Percentiles rank a stretch among this genome's conserved stretches.
Conservation (phyloP, 352 stramenopile genomes). For the Phytophthora ramorum region DNA sequence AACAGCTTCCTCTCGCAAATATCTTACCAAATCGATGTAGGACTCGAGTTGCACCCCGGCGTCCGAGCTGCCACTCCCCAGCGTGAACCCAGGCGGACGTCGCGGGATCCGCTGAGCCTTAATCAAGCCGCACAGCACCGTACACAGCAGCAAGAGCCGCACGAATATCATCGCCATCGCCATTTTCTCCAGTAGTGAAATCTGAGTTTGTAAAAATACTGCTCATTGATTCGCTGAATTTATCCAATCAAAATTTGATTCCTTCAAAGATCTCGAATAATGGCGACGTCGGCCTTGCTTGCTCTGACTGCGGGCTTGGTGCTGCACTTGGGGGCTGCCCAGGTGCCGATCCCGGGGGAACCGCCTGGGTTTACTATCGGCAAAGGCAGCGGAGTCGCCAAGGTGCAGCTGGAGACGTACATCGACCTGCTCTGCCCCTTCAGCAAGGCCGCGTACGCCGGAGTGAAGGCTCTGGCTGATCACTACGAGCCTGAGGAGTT, state of each 20-base stretch:
- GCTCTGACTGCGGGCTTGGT: slow-evolving; percentile 13
- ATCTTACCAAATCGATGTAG: slow-evolving; percentile 78
- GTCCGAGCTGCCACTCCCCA: slow-evolving; percentile 53
- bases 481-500: slow-evolving; percentile 67
- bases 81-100: slow-evolving; percentile 68
- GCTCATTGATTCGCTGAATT: background rate
- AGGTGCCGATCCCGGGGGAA: slow-evolving; percentile 65
- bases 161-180: slow-evolving; percentile 10
- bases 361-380: slow-evolving; percentile 76
- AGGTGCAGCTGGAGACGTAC: slow-evolving; percentile 83
- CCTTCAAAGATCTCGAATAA: slow-evolving; percentile 19
- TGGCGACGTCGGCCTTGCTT: slow-evolving; percentile 30
- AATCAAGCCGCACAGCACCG: slow-evolving; percentile 19
- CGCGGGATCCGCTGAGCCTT: slow-evolving; percentile 50
- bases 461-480: slow-evolving; percentile 64
- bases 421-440: slow-evolving; percentile 80
- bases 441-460: slow-evolving; percentile 68
- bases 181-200: background rate
- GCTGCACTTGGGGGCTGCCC: slow-evolving; percentile 30
- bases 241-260: slow-evolving; percentile 20
- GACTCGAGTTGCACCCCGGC: slow-evolving; percentile 84
- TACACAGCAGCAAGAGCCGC: slow-evolving; percentile 30
- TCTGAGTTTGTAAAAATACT: background rate
- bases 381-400: slow-evolving; percentile 44
- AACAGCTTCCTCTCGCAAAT: background rate